Evolutionary conservation across 225 moss, liverwort and hornwort species (phyloP).

Genomic region (Ulota crispa): DNA sequence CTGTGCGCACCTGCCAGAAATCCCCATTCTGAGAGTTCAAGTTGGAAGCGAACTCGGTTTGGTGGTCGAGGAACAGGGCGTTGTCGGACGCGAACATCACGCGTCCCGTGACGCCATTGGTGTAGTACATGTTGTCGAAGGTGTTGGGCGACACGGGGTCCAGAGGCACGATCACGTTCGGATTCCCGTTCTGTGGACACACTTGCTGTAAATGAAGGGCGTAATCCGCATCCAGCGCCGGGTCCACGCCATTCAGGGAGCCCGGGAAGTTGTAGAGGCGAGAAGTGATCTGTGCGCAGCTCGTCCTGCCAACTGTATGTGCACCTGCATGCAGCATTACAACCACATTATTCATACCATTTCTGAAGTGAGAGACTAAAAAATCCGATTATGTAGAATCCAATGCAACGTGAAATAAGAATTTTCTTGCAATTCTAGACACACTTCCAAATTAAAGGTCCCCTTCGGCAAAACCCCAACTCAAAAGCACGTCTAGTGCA

Average conservation of each 20-base stretch:
- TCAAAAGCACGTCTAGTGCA: neutral
- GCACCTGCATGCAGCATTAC: constrained; percentile 43
- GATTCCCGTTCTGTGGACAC: constrained; percentile 47
- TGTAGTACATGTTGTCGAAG: constrained; percentile 71
- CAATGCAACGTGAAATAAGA: neutral
- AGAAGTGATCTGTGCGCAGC: constrained; percentile 35
- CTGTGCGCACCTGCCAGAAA: constrained; percentile 46
- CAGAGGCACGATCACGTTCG: constrained; percentile 30
- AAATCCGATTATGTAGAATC: neutral
- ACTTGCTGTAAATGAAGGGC: constrained; percentile 42
- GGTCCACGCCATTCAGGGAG: constrained; percentile 46
- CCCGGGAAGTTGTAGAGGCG: constrained; percentile 60
- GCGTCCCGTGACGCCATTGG: constrained; percentile 57
- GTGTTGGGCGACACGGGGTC: constrained; percentile 63
- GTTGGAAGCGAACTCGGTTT: constrained; percentile 57
- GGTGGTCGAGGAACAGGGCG: constrained; percentile 47
- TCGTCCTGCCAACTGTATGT: constrained; percentile 51
- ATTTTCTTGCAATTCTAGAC: neutral
- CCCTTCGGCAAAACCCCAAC: neutral
- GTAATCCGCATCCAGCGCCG: constrained; percentile 46
- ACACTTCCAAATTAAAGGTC: no score
- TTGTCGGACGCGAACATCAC: constrained; percentile 56
- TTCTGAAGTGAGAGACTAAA: neutral
- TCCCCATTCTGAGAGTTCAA: constrained; percentile 51
- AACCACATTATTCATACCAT: neutral